A percentile compares a stretch with the other conserved stretches of the same genome.
These are phyloP conservation scores for Breviolum minutum DNA, from an alignment of 73 alveolate species.

Conservation along the genomic window DNA sequence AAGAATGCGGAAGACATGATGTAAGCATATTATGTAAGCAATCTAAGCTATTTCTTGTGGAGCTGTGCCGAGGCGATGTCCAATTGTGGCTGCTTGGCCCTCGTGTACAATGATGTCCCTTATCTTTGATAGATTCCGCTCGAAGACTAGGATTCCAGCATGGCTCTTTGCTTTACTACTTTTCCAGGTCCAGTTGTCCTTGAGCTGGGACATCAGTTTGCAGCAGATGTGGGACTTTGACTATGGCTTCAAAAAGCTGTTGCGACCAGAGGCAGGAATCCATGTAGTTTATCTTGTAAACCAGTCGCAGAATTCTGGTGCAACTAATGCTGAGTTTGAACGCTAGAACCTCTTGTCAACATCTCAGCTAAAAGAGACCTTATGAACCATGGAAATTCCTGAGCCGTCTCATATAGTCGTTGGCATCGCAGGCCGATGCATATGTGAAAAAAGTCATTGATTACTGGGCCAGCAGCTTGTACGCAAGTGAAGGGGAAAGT, in stretches of 20 bases:
- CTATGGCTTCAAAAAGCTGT: conserved; percentile 45
- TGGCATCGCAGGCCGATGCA: conserved; percentile 2
- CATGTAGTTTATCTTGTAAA: neutral
- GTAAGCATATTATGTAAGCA: no score
- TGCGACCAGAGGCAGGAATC: conserved; percentile 24
- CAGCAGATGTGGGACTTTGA: conserved; percentile 88
- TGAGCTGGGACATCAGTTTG: conserved; percentile 77
- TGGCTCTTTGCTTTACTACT: neutral
- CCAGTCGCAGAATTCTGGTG: neutral
- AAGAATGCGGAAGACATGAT: no score
- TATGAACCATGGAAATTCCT: no score
- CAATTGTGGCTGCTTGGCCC: conserved; percentile 55
- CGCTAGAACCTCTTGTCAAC: neutral
- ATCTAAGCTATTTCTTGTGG: neutral
- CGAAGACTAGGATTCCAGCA: neutral
- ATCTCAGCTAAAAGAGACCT: no score
- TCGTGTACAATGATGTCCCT: conserved; percentile 54
- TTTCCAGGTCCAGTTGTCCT: conserved; percentile 44
- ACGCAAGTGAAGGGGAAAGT: neutral
- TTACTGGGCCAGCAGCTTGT: conserved; percentile 54
- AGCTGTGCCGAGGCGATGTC: conserved; percentile 23
- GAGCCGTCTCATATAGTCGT: no score
- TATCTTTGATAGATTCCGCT: neutral
- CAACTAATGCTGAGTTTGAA: neutral
- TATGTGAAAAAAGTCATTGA: conserved; percentile 51